Percentiles rank a stretch among this genome's conserved stretches.
Evolutionary conservation across 2,329 filamentous ascomycete species (phyloP).

Genomic region (Exophiala lecanii-corni): DNA sequence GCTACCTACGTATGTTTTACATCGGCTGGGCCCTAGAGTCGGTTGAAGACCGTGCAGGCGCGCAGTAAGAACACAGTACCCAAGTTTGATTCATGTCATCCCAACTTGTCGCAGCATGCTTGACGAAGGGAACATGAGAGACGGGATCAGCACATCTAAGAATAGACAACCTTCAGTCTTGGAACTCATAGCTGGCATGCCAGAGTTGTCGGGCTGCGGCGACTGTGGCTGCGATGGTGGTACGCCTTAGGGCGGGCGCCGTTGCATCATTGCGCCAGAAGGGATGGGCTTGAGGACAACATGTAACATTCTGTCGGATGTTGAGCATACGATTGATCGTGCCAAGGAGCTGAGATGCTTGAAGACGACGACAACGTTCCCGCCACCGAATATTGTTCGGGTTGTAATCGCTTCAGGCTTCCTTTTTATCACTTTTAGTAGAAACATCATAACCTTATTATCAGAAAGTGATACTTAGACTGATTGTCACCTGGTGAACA

Average conservation of each 20-base stretch:
- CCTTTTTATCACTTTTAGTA: slow-evolving; percentile 19
- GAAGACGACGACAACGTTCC: slow-evolving; percentile 51
- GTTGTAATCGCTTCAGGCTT: slow-evolving; percentile 43
- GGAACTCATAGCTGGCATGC: slow-evolving; percentile 28
- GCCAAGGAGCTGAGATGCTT: slow-evolving; percentile 40
- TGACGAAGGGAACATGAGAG: slow-evolving; percentile 29
- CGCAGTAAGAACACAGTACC: no score
- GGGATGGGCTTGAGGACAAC: slow-evolving; percentile 42
- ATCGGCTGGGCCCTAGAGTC: no score
- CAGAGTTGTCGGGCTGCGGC: slow-evolving; percentile 12
- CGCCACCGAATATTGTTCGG: slow-evolving; percentile 56
- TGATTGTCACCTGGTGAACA: slow-evolving; percentile 40
- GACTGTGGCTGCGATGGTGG: slow-evolving; percentile 27
- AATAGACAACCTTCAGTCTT: slow-evolving; percentile 35
- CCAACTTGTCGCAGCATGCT: no score
- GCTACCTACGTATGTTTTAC: no score
- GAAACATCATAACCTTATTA: slow-evolving; percentile 10
- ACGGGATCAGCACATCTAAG: slow-evolving; percentile 34
- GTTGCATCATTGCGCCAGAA: slow-evolving; percentile 39
- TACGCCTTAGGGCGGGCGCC: slow-evolving; percentile 23
- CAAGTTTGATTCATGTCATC: no score
- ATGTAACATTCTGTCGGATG: slow-evolving; percentile 37
- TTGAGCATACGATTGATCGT: slow-evolving; percentile 43
- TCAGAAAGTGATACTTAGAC: slow-evolving; percentile 15
- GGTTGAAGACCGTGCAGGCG: no score